A percentile compares a stretch with the other conserved stretches of the same genome.
phyloP scores from a whole-genome alignment of 306 rosid genomes.

The Carpinus fangiana region DNA sequence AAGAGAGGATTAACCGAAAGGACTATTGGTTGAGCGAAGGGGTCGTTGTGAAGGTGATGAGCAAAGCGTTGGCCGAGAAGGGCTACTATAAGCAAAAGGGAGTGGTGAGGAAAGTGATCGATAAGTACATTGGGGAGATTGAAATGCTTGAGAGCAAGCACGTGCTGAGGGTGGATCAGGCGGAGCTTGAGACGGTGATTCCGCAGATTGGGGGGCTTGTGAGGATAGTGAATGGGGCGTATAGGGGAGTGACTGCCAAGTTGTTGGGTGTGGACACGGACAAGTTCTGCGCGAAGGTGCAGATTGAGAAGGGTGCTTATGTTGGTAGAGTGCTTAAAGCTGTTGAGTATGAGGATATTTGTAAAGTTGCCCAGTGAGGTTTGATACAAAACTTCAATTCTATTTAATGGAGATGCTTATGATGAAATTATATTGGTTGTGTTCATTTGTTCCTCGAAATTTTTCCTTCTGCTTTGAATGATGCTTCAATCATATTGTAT shows the following conservation, averaged over 20 bases:
- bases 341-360: constrained; percentile 78
- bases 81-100: constrained; percentile 93
- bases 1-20: constrained; percentile 78
- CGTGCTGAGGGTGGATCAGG: constrained; percentile 86
- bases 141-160: constrained; percentile 83
- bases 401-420: neutral
- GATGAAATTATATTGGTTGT: neutral
- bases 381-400: neutral
- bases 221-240: constrained; percentile 88
- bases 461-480: neutral
- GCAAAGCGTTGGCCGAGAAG: constrained; percentile 79
- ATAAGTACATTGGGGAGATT: constrained; percentile 84
- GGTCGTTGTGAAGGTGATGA: constrained; percentile 83
- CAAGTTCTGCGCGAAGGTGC: constrained; percentile 77
- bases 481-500: neutral
- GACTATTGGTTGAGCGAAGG: constrained; percentile 84
- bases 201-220: constrained; percentile 84
- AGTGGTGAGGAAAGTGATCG: constrained; percentile 70
- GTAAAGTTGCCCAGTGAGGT: constrained; percentile 52
- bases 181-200: constrained; percentile 88
- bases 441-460: neutral
- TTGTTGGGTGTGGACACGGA: constrained; percentile 67
- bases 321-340: constrained; percentile 88
- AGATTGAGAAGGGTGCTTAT: constrained; percentile 85
- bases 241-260: constrained; percentile 72